These are phyloP conservation scores for Bryoerythrophyllum caledonicum DNA, from an alignment of 225 moss, liverwort and hornwort genomes.

Conservation along the genomic window DNA sequence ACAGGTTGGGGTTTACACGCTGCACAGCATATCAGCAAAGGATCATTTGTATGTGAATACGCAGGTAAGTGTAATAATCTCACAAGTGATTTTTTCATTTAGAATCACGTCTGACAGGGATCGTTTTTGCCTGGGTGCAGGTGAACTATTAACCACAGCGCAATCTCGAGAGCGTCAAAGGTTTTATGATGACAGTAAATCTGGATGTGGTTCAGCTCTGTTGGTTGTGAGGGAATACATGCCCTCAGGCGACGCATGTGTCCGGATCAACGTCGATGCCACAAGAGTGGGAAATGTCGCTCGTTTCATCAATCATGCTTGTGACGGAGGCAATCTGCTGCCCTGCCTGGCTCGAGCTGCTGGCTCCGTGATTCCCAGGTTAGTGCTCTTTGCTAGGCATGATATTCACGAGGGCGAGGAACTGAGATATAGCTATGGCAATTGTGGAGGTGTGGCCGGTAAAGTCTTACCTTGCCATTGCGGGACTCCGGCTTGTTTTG, in stretches of 20 bases:
- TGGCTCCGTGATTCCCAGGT: constrained; percentile 77
- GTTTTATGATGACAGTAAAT: constrained; percentile 50
- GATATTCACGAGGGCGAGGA: constrained; percentile 64
- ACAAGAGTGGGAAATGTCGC: constrained; percentile 80
- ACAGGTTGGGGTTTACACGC: constrained; percentile 83
- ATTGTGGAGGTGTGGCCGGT: constrained; percentile 37
- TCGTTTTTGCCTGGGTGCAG: constrained; percentile 30
- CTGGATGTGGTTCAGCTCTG: constrained; percentile 72
- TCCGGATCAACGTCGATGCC: constrained; percentile 85
- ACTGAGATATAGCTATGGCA: constrained; percentile 75
- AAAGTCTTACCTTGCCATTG: constrained; percentile 62
- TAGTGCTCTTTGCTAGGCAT: constrained; percentile 69
- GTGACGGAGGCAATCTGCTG: constrained; percentile 83
- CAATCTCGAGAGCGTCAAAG: constrained; percentile 64
- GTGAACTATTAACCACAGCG: constrained; percentile 69
- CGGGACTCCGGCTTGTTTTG: constrained; percentile 64
- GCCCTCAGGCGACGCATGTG: constrained; percentile 67
- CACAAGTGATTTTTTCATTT: neutral
- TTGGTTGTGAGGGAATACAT: constrained; percentile 76
- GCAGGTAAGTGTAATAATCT: constrained; percentile 20
- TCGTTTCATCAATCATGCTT: constrained; percentile 92
- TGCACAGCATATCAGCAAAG: constrained; percentile 60
- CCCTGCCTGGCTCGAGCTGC: constrained; percentile 72
- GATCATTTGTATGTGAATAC: constrained; percentile 88
- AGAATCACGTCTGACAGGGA: neutral